Evolutionary conservation across 1,139 yeast genomes (phyloP).

Genomic region (Arxiozyma telluris): DNA sequence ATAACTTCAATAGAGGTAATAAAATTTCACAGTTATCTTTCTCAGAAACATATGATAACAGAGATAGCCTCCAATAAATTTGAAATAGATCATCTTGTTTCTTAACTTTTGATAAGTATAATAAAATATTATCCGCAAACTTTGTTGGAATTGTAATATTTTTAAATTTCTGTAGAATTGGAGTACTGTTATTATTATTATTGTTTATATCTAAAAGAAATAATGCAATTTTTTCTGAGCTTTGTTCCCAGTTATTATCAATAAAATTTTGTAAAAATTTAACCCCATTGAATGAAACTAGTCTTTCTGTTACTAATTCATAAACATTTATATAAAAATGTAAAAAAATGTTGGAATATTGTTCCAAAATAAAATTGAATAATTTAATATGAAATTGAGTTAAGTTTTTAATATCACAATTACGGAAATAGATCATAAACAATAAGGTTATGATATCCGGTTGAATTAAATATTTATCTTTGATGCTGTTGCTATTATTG

Average conservation of each 20-base stretch:
- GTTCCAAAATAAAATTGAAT: slow-evolving; percentile 32
- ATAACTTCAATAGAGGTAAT: slow-evolving; percentile 7
- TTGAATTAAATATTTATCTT: slow-evolving; percentile 11
- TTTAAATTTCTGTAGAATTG: slow-evolving; percentile 9
- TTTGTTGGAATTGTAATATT: slow-evolving; percentile 17
- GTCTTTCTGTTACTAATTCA: slow-evolving; percentile 38
- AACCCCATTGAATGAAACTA: slow-evolving; percentile 38
- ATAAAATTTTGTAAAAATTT: slow-evolving; percentile 45
- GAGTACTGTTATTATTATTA: slow-evolving; percentile 19
- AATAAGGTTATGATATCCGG: slow-evolving; percentile 29
- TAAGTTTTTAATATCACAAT: slow-evolving; percentile 44
- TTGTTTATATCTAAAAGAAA: slow-evolving; percentile 36
- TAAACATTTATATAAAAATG: slow-evolving; percentile 43
- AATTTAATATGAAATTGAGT: slow-evolving; percentile 41
- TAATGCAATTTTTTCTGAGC: slow-evolving; percentile 36
- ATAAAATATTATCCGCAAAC: slow-evolving; percentile 8
- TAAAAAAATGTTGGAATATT: slow-evolving; percentile 35
- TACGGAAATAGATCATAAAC: slow-evolving; percentile 47
- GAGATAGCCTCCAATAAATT: slow-evolving; percentile 22
- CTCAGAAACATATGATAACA: slow-evolving; percentile 15
- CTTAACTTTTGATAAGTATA: not conserved
- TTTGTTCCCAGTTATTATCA: slow-evolving; percentile 32
- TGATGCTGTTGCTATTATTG: not conserved
- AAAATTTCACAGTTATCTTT: slow-evolving; percentile 10
- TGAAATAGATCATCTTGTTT: slow-evolving; percentile 14